A percentile compares a stretch with the other conserved stretches of the same genome.
Conservation (phyloP, 1,284 basidiomycete species). For the Sanghuangporus baumii region DNA sequence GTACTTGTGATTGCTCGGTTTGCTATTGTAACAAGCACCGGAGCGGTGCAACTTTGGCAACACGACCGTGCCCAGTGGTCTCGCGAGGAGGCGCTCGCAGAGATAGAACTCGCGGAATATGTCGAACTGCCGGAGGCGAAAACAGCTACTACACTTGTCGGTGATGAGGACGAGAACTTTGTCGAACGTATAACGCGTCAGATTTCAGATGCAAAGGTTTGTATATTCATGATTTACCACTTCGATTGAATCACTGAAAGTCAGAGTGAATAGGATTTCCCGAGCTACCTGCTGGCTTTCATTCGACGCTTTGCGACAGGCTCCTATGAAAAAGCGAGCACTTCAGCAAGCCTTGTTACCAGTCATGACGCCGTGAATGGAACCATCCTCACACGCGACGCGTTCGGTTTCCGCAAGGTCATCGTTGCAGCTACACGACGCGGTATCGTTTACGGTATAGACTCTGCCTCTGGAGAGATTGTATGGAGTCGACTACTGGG, state of each 20-base stretch:
- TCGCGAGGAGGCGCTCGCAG: constrained; percentile 77
- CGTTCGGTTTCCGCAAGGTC: constrained; percentile 86
- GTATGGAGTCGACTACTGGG: constrained; percentile 74
- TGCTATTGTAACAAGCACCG: constrained; percentile 70
- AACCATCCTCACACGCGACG: constrained; percentile 51
- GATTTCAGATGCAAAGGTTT: constrained; percentile 56
- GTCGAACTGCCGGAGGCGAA: constrained; percentile 75
- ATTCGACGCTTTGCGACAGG: constrained; percentile 68
- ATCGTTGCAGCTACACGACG: constrained; percentile 67
- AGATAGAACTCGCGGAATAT: constrained; percentile 60
- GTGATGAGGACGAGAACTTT: constrained; percentile 51
- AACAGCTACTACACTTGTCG: constrained; percentile 36
- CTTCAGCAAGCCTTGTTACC: constrained; percentile 31
- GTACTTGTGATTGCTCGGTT: constrained; percentile 42
- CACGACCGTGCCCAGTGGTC: constrained; percentile 66
- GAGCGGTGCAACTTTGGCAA: constrained; percentile 75
- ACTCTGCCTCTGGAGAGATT: constrained; percentile 70
- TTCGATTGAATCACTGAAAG: neutral
- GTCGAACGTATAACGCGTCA: constrained; percentile 54
- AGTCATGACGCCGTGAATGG: constrained; percentile 20
- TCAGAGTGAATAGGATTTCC: constrained; percentile 50
- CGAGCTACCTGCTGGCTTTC: constrained; percentile 65
- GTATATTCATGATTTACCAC: constrained; percentile 12
- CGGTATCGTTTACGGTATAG: constrained; percentile 81
- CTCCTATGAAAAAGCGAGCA: constrained; percentile 51